Percentiles rank a stretch among this genome's conserved stretches.
These are phyloP conservation scores for Carex arenaria DNA, from an alignment of 202 grass and related monocot species.

Conservation along the genomic window DNA sequence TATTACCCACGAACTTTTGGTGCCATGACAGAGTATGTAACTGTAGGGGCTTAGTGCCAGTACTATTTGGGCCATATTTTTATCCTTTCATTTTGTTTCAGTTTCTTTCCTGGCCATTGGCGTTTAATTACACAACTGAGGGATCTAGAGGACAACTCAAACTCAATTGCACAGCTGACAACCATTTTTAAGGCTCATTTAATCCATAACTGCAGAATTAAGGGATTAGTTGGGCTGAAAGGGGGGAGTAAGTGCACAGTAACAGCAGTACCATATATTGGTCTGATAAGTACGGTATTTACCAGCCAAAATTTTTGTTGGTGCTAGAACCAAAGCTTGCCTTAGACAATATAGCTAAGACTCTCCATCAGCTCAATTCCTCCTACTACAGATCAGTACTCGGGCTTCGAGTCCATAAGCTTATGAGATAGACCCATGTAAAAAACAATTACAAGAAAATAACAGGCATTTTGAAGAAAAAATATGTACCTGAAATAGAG, in stretches of 20 bases:
- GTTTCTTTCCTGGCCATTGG: background rate
- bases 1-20: background rate
- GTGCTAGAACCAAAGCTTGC: background rate
- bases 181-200: background rate
- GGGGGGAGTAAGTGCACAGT: background rate
- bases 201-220: background rate
- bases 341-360: background rate
- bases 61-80: background rate
- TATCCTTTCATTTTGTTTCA: background rate
- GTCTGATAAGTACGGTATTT: background rate
- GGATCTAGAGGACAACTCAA: background rate
- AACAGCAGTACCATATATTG: background rate
- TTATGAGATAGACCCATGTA: background rate
- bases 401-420: no score
- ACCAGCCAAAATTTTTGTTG: background rate
- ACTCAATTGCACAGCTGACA: background rate
- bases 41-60: background rate
- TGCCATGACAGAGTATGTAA: background rate
- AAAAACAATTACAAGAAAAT: conserved; percentile 14
- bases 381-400: background rate
- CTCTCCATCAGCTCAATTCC: background rate
- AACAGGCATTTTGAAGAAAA: background rate
- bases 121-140: background rate
- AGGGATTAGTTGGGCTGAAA: background rate
- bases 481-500: conserved; percentile 72